Base-by-base conservation (phyloP, 345 rosid genomes). In the Heritiera fomes region DNA sequence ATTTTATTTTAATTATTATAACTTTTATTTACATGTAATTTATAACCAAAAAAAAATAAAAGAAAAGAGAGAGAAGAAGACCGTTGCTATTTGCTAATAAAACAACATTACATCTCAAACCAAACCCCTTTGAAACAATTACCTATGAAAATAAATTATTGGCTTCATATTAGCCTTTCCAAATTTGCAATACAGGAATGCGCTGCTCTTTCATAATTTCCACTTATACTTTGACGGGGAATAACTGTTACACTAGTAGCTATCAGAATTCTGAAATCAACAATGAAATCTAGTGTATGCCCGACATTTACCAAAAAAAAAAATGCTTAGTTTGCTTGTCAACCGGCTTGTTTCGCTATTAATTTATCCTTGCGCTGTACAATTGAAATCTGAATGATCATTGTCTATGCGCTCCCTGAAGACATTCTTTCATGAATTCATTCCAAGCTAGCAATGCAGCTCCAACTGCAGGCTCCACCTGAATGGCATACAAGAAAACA, bases 401-500 rank as follows among this genome's bases (percentile, higher is more conserved):
- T 71, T 79, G 81, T 73, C 62, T 62, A 65, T 55, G 56, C 1
- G 74, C 34, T 73, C 82, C 73, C 14, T 73, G n/a, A 40, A 55
- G 63, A 71, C 65, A 55, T 76, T 84, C 86, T 78, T 81, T 79
- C 86, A 81, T 77, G 75, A 71, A 84, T 15, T 74, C 70, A 28
- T 79, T 91, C 89, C 88, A 82, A 32, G 90, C 95, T 73, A 90
- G 79, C 76, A 91, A 84, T 30, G 95, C 95, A 64, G 95, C 93
- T 23, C 95, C 95, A 28, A 90, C 87, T 0, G 93, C 93, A 49
- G 95, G 95, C 80, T 91, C 95, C 71, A 89, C 89, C 95, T 91
- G 89, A 65, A 23, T 41, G 6, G 12, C 15, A 67, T 67, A 18
- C 66, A 79, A 23, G 59, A 75, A 84, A 20, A 52, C 60, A 23